Base-by-base conservation (phyloP, 306 rosid genomes). In the Trichosanthes cucumerina region DNA sequence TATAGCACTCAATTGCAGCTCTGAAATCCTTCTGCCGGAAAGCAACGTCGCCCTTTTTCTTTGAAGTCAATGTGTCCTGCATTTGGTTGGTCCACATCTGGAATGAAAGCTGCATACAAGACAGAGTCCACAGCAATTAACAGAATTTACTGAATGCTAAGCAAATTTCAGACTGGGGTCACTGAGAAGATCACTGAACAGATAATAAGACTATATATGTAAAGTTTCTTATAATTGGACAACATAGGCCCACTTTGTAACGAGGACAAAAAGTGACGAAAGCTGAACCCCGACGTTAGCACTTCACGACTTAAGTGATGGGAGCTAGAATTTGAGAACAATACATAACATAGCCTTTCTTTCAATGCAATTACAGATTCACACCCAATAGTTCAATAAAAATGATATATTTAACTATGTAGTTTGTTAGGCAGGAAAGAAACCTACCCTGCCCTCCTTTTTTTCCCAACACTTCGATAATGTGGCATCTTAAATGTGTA, bases 31-130 rank as follows among this genome's bases (percentile, higher is more conserved):
- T 95, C 57, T 85, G 93, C 81, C 96, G 88, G 75, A 95, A 95
- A 82, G 97, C 92, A 23, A 81, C 62, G 44, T 95, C 97, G 14
- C 97, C 99, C 87, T 91, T 95, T 80, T 92, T 95, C 95, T 92
- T 95, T 34, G 97, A 90, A 85, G 84, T 86, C 85, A 95, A 80
- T 2, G 97, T 95, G 65, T 92, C 97, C 87, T 95, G 97, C 97
- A 95, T 90, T 86, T 92, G 93, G 84, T 95, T 91, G 78, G 99
- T 92, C 99, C 98, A 95, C 98, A 95, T 91, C 83, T 95, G 98
- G 83, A 95, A 95, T 2, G 99, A 92, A 81, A 92, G 97, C 99
- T 95, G 90, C 84, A 87, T 43, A 16, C 24, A 23, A 60, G 62
- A 60, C 18, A 16, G 53, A 54, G 26, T 26, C 9, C 31, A 72